Base-by-base conservation (phyloP, 2,329 filamentous ascomycete species). In the Pseudocercospora eumusae region DNA sequence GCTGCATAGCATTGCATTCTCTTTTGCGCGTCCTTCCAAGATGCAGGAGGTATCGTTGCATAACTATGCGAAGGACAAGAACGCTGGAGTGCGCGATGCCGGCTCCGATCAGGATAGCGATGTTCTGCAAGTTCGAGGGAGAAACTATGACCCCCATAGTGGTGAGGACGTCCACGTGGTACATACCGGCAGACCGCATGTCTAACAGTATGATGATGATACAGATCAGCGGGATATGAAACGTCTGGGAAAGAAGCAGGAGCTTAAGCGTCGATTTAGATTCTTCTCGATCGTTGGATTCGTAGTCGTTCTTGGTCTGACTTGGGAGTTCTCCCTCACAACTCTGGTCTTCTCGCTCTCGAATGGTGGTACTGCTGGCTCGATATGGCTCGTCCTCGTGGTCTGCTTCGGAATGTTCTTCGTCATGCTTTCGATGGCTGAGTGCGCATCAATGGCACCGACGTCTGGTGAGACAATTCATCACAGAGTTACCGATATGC, bases 401-500 rank as follows among this genome's bases (percentile, higher is more conserved):
- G 68, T 66, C 42, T 67, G 64, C 62, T 65, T 56, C 44, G 67
- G 68, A 57, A 66, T 65, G 58, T 68, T 68, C 59, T 64, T 66
- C 42, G 66, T 66, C 59, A 65, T 80, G 60, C 70, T 74, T 0
- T 81, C 78, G 3, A 78, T 83, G 74, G 79, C 80, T 6, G 81
- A 83, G 65, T 80, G 83, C 76, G 80, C 79, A 1, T 81, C 79
- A 4, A 83, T 83, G 77, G 82, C 83, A 2, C 84, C 84, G 0
- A 86, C 82, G 0, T 79, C 80, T 6, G 83, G 84, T 21, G 84
- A 84, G 1, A 83, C 86, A 66, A 7, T 13, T 8, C 13, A 11
- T 65, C 85, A 82, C 77, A 10, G 36, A 40, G 3, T 8, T 40
- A 15, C 7, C 2, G 15, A 40, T 40, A 18, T 18, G 31, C 31